Base-by-base conservation (phyloP, 768 basidiomycete genomes). In the Termitomyces sp. region DNA sequence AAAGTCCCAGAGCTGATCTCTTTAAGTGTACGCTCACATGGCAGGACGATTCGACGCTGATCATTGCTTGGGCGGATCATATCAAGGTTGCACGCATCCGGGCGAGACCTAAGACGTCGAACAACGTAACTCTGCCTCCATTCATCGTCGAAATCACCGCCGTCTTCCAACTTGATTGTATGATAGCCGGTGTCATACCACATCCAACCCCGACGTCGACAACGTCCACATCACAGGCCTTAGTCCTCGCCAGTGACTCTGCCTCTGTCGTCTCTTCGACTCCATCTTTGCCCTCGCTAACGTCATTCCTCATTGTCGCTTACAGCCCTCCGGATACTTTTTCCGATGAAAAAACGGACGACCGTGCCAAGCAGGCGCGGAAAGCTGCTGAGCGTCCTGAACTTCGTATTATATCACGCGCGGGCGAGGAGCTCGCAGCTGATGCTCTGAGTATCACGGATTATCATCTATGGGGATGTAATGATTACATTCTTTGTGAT, bases 21-120 rank as follows among this genome's bases (percentile, higher is more conserved):
- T 98, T 95, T 82, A 95, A 94, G 66, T 96, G 92, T 67, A 88
- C 84, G 0, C 79, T 99, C 1, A 76, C 86, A 57, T 99, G 96
- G 95, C 91, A 92, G 65, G 94, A 97, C 66, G 91, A 95, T 65
- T 82, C 84, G 1, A 94, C 93, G 0, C 79, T 99, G 2, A 80
- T 99, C 40, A 88, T 98, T 49, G 90, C 85, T 1, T 98, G 95
- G 97, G 94, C 94, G 10, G 90, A 95, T 71, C 79, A 86, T 53
- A 90, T 98, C 77, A 96, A 93, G 68, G 87, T 98, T 26, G 93
- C 89, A 6, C 83, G 90, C 13, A 80, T 96, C 55, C 84, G 88
- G 18, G 76, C 84, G 2, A 79, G 88, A 40, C 78, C 82, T 51
- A 76, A 79, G 16, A 71, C 75, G 0, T 70, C 74, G 18, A 67